phyloP scores from a whole-genome alignment of 768 basidiomycete genomes.

The Trametes elegans region DNA sequence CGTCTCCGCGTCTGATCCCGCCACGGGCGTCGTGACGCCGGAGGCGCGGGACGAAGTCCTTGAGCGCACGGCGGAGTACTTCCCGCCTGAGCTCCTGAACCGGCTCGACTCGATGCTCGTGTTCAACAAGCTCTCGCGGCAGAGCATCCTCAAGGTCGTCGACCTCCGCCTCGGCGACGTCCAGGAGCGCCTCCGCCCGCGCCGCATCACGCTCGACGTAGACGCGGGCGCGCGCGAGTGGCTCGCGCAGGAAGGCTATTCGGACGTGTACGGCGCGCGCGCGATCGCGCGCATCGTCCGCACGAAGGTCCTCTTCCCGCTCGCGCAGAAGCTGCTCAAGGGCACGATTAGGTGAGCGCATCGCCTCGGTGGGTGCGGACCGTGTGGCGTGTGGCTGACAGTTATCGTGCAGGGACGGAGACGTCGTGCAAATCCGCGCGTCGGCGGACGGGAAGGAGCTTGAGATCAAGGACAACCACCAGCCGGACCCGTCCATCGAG shows the following conservation, averaged over 20 bases:
- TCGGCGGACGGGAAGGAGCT: slow-evolving; percentile 33
- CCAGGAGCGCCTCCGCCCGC: slow-evolving; percentile 55
- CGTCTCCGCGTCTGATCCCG: slow-evolving; percentile 51
- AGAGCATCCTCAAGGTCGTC: slow-evolving; percentile 78
- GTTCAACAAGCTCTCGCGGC: slow-evolving; percentile 83
- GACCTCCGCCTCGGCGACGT: slow-evolving; percentile 75
- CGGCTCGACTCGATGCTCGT: slow-evolving; percentile 84
- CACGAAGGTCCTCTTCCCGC: slow-evolving; percentile 76
- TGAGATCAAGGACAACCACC: slow-evolving; percentile 38
- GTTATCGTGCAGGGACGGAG: slow-evolving; percentile 41
- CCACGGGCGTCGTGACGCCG: slow-evolving; percentile 60
- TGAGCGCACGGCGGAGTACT: slow-evolving; percentile 71
- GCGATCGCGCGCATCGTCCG: slow-evolving; percentile 86
- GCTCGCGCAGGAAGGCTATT: slow-evolving; percentile 79
- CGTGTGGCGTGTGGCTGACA: not conserved
- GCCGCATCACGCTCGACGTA: slow-evolving; percentile 72
- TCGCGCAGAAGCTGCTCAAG: slow-evolving; percentile 75
- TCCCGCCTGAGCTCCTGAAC: slow-evolving; percentile 89
- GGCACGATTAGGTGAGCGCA: slow-evolving; percentile 76
- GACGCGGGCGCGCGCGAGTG: slow-evolving; percentile 58
- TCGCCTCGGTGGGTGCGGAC: not conserved
- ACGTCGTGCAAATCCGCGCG: slow-evolving; percentile 37
- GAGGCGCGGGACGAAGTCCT: slow-evolving; percentile 68
- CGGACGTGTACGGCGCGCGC: slow-evolving; percentile 82
- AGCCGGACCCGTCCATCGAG: slow-evolving; percentile 28